Base-by-base conservation (phyloP, 768 basidiomycete species). In the Lepiota venenata region DNA sequence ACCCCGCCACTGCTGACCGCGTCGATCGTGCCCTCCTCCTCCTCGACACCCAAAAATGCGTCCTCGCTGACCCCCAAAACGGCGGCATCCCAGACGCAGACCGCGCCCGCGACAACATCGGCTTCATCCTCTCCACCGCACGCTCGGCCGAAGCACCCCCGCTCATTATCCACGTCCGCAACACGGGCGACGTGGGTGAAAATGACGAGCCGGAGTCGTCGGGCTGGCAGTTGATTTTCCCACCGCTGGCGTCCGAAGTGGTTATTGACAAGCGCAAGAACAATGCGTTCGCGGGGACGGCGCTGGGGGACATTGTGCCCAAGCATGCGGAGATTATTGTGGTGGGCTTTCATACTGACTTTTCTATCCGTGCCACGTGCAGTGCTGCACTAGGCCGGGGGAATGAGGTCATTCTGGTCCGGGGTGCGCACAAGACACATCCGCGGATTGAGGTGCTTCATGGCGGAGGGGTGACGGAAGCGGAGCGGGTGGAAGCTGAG, bases 301-400 rank as follows among this genome's bases (percentile, higher is more conserved):
- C 49, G 10, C 72, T 89, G 3, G 76, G 67, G 7, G 72, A 76
- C 2, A 61, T 83, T 40, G 69, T 89, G 35, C 73, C 76, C 0
- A 50, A 63, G 2, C 75, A 80, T 27, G 84, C 84, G 12, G 81
- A 86, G 71, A 74, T 88, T 47, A 74, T 88, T 47, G 75, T 88
- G 47, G 80, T 79, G 15, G 87, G 87, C 12, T 77, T 85, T 64
- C 83, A 84, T 66, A 84, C 82, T 60, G 85, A 88, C 67, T 85
- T 81, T 56, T 80, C 81, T 40, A 71, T 85, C 7, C 64, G 75
- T 29, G 77, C 78, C 38, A 81, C 86, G n/a, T 86, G 85, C 65
- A 75, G 71, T 43, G 78, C 82, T 2, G 85, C 85, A 10, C 69
- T 87, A 32, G 76, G 66, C 38, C 72, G 85, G 55, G 87, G 85